Base-by-base conservation (phyloP, 2,329 filamentous ascomycete species). In the Piedraia hortae region DNA sequence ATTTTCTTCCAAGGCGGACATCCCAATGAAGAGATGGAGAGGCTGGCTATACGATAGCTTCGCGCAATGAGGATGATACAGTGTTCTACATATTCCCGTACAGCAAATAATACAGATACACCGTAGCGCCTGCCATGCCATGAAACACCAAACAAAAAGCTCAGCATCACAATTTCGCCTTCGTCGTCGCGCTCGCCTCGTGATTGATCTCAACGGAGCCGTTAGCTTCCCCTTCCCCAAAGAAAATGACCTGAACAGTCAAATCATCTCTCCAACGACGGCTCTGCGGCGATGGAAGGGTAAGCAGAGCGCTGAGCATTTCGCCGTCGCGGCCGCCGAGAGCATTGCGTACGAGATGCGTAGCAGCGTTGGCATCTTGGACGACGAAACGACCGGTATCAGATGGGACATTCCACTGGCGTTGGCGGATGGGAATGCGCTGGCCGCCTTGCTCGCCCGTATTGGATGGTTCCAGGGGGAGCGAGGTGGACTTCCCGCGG, bases 221-320 rank as follows among this genome's bases (percentile, higher is more conserved):
- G 14, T 59, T 71, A 42, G 67, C 67, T 23, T 67, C 40, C 16
- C 69, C 63, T 34, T 89, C 64, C 28, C 85, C 85, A 37, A 97
- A 97, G 58, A 97, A 97, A 39, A 97, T 89, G 28, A 97, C 85
- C 45, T 97, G 77, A 9, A 97, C 82, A 0, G 85, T 97, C 30
- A 97, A 51, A 42, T 97, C 85, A 42, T 97, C 85, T 34, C 82
- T 64, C 42, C 93, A 97, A 39, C 85, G 58, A 38, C 85, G 61
- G 14, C 75, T 88, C 40, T 80, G 91, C 1, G 85, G 88, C 25
- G 75, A 73, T 3, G 82, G 80, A 11, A 97, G 55, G 1, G 85
- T 93, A 34, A 97, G 56, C 29, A 97, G 53, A 10, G 82, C 82
- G 37, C 74, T 88, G 9, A 97, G 62, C 57, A 90, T 85, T 47